These are phyloP conservation scores for Cyanidium caldarium DNA, from an alignment of 23 red algal species.

Conservation along the genomic window DNA sequence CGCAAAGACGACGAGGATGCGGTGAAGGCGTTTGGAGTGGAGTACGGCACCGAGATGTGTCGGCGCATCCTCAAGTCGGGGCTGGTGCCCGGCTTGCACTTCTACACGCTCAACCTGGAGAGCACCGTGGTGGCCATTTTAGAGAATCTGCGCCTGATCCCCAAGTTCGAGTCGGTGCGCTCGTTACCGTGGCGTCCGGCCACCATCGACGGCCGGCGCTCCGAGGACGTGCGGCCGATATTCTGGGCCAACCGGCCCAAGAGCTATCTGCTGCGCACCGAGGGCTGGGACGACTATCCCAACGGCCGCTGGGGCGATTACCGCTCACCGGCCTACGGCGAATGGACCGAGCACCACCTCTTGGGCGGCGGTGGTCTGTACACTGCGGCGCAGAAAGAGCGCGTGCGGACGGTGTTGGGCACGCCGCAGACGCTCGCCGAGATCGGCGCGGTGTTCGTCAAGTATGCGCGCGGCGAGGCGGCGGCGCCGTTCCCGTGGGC, in stretches of 20 bases:
- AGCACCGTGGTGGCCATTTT: conserved; percentile 81
- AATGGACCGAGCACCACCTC: conserved; percentile 64
- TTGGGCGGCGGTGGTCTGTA: conserved; percentile 61
- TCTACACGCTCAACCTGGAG: conserved; percentile 94
- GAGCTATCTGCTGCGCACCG: conserved; percentile 80
- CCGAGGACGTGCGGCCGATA: conserved; percentile 85
- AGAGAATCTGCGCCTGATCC: conserved; percentile 63
- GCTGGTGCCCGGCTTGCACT: conserved; percentile 78
- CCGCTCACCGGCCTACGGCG: conserved; percentile 69
- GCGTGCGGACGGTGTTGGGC: conserved; percentile 30
- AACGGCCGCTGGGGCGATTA: conserved; percentile 88
- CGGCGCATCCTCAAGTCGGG: conserved; percentile 61
- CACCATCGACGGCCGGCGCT: conserved; percentile 70
- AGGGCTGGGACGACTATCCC: conserved; percentile 88
- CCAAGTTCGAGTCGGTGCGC: conserved; percentile 78
- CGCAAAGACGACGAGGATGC: conserved; percentile 90
- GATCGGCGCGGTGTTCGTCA: conserved; percentile 47
- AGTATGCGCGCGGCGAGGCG: neutral
- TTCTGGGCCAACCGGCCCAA: conserved; percentile 96
- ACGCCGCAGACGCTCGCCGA: conserved; percentile 38
- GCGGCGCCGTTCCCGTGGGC: conserved; percentile 43
- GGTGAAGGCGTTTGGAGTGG: conserved; percentile 84
- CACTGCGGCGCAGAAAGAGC: conserved; percentile 25
- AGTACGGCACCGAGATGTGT: conserved; percentile 83
- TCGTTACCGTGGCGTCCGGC: conserved; percentile 93